Conservation (phyloP, 2,329 filamentous ascomycete species). For the Plectosphaerella plurivora region DNA sequence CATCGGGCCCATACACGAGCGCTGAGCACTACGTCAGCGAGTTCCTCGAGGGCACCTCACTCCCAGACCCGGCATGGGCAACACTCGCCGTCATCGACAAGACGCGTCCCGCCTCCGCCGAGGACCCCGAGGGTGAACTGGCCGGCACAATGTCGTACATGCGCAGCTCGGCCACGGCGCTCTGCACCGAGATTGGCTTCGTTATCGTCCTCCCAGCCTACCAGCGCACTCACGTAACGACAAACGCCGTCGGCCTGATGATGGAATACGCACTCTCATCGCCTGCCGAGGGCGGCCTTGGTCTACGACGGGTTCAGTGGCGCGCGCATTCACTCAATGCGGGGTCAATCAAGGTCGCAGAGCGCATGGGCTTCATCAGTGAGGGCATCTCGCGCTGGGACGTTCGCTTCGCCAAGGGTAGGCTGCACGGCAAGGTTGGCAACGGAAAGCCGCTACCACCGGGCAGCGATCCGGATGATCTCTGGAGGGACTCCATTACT, state of each 20-base stretch:
- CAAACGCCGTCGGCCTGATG: conserved; percentile 26
- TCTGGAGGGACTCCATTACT: conserved; percentile 19
- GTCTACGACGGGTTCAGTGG: conserved; percentile 27
- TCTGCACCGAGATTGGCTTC: conserved; percentile 24
- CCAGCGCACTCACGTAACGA: conserved; percentile 28
- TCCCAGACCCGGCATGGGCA: conserved; percentile 7
- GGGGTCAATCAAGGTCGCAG: conserved; percentile 19
- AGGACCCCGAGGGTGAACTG: conserved; percentile 20
- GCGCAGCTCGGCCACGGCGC: conserved; percentile 12
- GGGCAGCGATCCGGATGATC: conserved; percentile 15
- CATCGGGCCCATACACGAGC: conserved; percentile 12
- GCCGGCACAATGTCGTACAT: conserved; percentile 22
- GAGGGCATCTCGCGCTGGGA: conserved; percentile 27
- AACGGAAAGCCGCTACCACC: conserved; percentile 16
- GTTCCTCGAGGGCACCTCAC: conserved; percentile 9
- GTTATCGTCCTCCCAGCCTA: conserved; percentile 27
- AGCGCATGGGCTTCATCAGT: conserved; percentile 25
- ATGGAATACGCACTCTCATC: conserved; percentile 19
- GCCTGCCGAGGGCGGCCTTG: conserved; percentile 13
- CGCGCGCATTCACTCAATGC: conserved; percentile 19
- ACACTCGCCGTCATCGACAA: conserved; percentile 23
- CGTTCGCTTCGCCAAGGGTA: conserved; percentile 17
- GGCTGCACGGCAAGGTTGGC: conserved; percentile 15
- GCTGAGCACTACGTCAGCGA: conserved; percentile 7
- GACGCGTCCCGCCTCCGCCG: conserved; percentile 14